Percentiles rank a stretch among this genome's conserved stretches.
These are phyloP conservation scores for Eucalyptus marginata DNA, from an alignment of 345 rosid species.

Conservation along the genomic window DNA sequence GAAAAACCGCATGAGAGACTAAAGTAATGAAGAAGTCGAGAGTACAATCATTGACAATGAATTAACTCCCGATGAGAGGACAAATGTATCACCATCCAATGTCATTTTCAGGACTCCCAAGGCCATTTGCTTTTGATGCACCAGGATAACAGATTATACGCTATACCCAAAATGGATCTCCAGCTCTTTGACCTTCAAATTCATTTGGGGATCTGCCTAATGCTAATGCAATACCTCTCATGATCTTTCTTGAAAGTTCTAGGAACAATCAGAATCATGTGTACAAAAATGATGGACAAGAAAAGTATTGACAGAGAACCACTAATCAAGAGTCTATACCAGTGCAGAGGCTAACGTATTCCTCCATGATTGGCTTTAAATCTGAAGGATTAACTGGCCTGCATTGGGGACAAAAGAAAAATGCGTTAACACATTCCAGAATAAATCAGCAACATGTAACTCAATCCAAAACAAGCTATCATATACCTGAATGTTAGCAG, in stretches of 20 bases:
- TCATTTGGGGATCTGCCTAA: constrained; percentile 53
- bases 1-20: background rate
- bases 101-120: constrained; percentile 26
- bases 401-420: background rate
- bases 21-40: background rate
- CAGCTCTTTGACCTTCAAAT: constrained; percentile 64
- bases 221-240: constrained; percentile 70
- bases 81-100: constrained; percentile 22
- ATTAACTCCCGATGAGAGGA: background rate
- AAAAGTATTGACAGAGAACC: background rate
- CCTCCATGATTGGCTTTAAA: constrained; percentile 53
- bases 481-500: background rate
- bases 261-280: background rate
- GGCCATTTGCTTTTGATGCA: constrained; percentile 12
- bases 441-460: background rate
- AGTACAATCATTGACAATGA: background rate
- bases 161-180: constrained; percentile 84
- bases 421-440: background rate
- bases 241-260: constrained; percentile 75
- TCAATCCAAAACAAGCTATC: background rate
- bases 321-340: constrained; percentile 14
- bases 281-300: background rate
- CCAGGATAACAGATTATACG: constrained; percentile 83
- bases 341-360: constrained; percentile 58
- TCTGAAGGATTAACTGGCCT: constrained; percentile 63